These are phyloP conservation scores for Pyrenochaeta sp. DNA, from an alignment of 2,329 filamentous ascomycete species.

Conservation along the genomic window DNA sequence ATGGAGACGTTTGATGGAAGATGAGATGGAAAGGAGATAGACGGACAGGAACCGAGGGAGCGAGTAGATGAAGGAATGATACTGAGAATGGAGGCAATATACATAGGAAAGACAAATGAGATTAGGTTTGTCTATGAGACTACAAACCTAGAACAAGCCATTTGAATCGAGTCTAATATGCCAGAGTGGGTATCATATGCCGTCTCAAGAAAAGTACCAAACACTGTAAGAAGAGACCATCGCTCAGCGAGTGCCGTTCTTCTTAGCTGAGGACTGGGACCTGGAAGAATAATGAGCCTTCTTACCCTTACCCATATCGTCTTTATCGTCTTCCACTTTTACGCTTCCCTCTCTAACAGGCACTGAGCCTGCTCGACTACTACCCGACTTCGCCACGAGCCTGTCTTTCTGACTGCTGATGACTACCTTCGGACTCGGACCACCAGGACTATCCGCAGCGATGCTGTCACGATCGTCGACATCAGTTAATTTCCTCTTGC, in stretches of 20 bases:
- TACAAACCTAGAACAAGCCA: conserved; percentile 29
- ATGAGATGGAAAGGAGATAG: neutral
- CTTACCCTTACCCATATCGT: conserved; percentile 56
- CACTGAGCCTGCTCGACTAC: conserved; percentile 54
- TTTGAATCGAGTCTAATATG: conserved; percentile 8
- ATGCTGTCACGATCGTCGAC: conserved; percentile 51
- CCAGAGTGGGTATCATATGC: conserved; percentile 30
- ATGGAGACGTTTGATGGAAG: conserved; percentile 5
- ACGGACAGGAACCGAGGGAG: neutral
- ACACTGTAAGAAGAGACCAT: conserved; percentile 11
- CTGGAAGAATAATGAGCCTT: conserved; percentile 42
- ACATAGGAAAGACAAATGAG: conserved; percentile 18
- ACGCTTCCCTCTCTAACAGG: conserved; percentile 59
- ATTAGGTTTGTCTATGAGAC: conserved; percentile 27
- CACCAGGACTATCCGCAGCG: conserved; percentile 48
- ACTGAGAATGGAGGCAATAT: conserved; percentile 1
- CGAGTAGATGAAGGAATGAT: neutral
- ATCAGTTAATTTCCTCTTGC: conserved; percentile 49
- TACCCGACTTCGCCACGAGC: conserved; percentile 52
- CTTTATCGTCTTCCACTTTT: conserved; percentile 60
- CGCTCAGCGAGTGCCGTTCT: conserved; percentile 26
- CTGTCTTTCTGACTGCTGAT: conserved; percentile 42
- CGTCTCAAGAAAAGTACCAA: conserved; percentile 20
- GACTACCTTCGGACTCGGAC: conserved; percentile 46
- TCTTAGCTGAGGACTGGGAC: conserved; percentile 21